Conservation (phyloP, 495 filamentous ascomycete species). For the Tuber calosporum region DNA sequence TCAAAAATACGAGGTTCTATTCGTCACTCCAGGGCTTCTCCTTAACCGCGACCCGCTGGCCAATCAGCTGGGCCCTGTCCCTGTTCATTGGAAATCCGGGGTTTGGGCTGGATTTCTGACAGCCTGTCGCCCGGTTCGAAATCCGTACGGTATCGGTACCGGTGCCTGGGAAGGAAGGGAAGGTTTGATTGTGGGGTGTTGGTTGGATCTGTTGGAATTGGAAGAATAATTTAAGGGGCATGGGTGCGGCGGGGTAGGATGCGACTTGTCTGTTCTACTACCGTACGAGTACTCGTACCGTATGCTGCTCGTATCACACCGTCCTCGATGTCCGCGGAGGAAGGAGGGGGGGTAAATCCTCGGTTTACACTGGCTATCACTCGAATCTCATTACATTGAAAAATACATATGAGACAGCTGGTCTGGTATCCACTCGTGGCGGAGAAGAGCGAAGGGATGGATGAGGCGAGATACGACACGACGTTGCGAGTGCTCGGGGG, state of each 20-base stretch:
- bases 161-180: background rate
- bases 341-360: background rate
- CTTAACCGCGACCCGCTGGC: background rate
- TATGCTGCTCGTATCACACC: no score
- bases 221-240: background rate
- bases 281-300: no score
- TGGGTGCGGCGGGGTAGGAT: background rate
- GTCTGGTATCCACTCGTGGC: background rate
- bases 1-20: background rate
- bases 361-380: constrained; percentile 2
- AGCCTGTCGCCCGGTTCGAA: background rate
- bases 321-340: background rate
- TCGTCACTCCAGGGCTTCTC: background rate
- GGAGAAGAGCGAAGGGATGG: background rate
- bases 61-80: background rate
- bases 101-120: background rate
- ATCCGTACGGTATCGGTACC: constrained; percentile 2
- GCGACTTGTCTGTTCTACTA: no score
- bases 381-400: background rate
- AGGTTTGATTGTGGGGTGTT: background rate
- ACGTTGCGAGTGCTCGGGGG: background rate
- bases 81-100: background rate
- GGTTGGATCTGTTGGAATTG: background rate
- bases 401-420: background rate
- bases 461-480: background rate